Evolutionary conservation across 257 asterid species (phyloP).

Genomic region (Salvia splendens): DNA sequence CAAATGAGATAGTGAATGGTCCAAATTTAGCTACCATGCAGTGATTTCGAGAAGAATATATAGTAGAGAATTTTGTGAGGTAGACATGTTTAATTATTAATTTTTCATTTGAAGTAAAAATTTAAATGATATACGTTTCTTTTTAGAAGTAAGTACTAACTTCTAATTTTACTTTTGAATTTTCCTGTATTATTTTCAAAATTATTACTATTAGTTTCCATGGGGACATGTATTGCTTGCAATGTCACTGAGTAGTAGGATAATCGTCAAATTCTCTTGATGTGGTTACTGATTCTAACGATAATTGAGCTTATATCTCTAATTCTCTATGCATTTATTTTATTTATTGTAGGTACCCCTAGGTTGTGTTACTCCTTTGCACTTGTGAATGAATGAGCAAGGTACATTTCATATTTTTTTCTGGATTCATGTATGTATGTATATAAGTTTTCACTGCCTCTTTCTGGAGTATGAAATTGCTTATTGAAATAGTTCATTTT

Average conservation of each 20-base stretch:
- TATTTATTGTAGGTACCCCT: conserved; percentile 68
- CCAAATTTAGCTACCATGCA: no score
- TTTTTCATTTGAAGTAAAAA: no score
- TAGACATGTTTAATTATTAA: no score
- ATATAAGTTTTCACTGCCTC: neutral
- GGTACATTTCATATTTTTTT: conserved; percentile 45
- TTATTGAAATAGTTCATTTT: conserved; percentile 19
- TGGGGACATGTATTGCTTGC: no score
- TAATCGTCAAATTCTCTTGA: neutral
- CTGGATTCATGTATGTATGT: neutral
- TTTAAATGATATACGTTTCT: no score
- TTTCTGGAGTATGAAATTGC: conserved; percentile 9
- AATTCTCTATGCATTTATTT: conserved; percentile 27
- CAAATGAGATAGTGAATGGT: no score
- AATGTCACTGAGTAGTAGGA: neutral
- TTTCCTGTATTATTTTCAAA: no score
- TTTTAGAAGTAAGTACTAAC: no score
- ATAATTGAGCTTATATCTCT: conserved; percentile 13
- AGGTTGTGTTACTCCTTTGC: conserved; percentile 93
- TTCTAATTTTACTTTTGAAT: no score
- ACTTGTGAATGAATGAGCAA: conserved; percentile 80
- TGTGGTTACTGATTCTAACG: conserved; percentile 19
- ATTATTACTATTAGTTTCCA: no score
- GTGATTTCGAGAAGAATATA: no score
- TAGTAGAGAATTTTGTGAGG: no score